Base-by-base conservation (phyloP, 2,329 filamentous ascomycete species). In the Xylaria polymorpha region DNA sequence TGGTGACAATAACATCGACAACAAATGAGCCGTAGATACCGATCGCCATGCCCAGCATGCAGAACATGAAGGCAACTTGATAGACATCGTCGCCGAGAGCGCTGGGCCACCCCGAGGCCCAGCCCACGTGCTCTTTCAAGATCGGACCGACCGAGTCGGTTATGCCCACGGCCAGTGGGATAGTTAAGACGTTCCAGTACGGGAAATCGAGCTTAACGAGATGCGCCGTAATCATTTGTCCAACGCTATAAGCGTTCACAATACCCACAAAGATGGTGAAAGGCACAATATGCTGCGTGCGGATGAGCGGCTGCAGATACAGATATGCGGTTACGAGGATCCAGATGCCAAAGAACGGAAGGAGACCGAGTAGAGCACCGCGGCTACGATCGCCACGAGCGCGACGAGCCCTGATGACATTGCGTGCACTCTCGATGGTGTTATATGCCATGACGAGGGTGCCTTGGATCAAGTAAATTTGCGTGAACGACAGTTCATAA, bases 21-120 rank as follows among this genome's bases (percentile, higher is more conserved):
- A 98, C 94, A 80, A 99, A 99, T 80, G 94, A 97, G 69, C 94
- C 94, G 82, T 99, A 98, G n/a, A 98, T 90, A 41, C 96, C 96
- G 57, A 97, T 80, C 0, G 92, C 92, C 68, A 93, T 83, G 29
- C 96, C 96, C 29, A 98, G 83, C 83, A 94, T 95, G 78, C 90
- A 87, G 81, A 97, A 98, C 79, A 97, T 88, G 80, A 94, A 97
- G 2, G 93, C 92, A 58, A 97, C 91, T 83, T 98, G 94, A 80
- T 97, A 97, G n/a, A 91, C 88, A 60, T 86, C 92, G 71, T 88
- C 84, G 29, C 92, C 93, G 7, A 97, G 84, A 3, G 89, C 88
- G 77, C 90, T 92, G 0, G 92, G 91, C 93, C 93, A 95, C 41
- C 91, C 91, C 1, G 82, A 74, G 56, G 88, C 85, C 89, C 90